Conservation (phyloP, 2,329 filamentous ascomycete genomes). For the Fusarium longipes region DNA sequence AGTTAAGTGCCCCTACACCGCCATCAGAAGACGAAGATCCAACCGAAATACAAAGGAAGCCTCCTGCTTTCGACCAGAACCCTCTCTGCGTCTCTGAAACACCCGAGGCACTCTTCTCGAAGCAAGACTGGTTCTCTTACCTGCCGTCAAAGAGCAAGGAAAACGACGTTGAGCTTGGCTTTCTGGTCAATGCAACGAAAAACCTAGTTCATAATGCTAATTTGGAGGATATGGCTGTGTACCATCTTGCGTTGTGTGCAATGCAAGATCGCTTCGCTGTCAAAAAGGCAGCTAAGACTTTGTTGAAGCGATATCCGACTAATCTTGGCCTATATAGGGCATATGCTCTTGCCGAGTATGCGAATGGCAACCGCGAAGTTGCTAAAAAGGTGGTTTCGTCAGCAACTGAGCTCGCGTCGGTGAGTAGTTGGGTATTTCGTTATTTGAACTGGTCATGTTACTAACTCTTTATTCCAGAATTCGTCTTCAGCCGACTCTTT, state of each 20-base stretch:
- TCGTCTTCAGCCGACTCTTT: slow-evolving; percentile 37
- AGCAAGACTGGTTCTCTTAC: slow-evolving; percentile 58
- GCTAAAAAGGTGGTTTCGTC: slow-evolving; percentile 74
- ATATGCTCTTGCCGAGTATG: slow-evolving; percentile 78
- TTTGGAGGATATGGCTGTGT: slow-evolving; percentile 66
- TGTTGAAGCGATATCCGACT: slow-evolving; percentile 75
- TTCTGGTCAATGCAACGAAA: slow-evolving; percentile 65
- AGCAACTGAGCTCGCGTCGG: slow-evolving; percentile 60
- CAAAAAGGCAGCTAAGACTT: slow-evolving; percentile 76
- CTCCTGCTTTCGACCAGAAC: slow-evolving; percentile 49
- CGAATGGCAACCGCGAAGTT: slow-evolving; percentile 65
- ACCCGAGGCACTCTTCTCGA: slow-evolving; percentile 65
- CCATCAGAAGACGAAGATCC: slow-evolving; percentile 19
- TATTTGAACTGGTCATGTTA: not conserved
- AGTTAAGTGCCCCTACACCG: not conserved
- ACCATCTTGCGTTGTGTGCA: slow-evolving; percentile 75
- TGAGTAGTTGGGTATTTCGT: slow-evolving; percentile 34
- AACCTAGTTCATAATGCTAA: slow-evolving; percentile 63
- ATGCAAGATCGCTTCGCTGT: slow-evolving; percentile 64
- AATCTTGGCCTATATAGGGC: slow-evolving; percentile 79
- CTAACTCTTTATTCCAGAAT: slow-evolving; percentile 33
- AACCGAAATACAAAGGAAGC: slow-evolving; percentile 40
- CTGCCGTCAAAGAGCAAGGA: slow-evolving; percentile 46
- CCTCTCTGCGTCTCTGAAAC: slow-evolving; percentile 51
- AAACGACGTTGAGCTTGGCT: slow-evolving; percentile 54